These are phyloP conservation scores for Chlamydomonas sp. DNA, from an alignment of 139 green algal genomes.

Conservation along the genomic window DNA sequence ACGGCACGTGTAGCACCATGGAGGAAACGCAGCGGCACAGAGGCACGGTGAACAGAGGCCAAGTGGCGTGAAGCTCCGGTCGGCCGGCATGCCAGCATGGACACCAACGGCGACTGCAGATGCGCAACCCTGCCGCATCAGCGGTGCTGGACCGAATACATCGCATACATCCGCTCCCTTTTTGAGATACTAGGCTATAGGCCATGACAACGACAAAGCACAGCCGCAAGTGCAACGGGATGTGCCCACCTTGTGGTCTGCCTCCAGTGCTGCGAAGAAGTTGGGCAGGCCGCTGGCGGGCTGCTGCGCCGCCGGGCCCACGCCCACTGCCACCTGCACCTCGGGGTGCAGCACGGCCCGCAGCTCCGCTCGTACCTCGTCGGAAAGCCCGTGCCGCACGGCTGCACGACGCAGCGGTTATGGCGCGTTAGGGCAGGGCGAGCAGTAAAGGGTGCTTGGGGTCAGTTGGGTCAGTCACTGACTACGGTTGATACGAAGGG, in stretches of 20 bases:
- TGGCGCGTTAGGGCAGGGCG: not conserved
- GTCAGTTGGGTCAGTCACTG: too few relatives aligned
- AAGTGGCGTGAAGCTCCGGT: not conserved
- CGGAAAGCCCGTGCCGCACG: not conserved
- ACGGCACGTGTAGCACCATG: not conserved
- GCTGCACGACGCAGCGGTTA: not conserved
- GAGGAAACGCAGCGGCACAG: not conserved
- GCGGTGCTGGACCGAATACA: too few relatives aligned
- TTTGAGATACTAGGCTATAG: too few relatives aligned
- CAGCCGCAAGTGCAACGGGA: too few relatives aligned
- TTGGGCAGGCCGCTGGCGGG: not conserved
- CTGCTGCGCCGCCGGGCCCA: not conserved
- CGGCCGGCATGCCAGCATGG: not conserved
- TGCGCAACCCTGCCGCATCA: too few relatives aligned
- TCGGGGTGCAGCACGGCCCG: not conserved
- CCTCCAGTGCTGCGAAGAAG: not conserved
- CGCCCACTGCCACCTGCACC: not conserved
- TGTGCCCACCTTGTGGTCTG: not conserved
- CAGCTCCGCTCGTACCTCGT: not conserved
- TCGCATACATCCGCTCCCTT: too few relatives aligned
- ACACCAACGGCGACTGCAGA: too few relatives aligned
- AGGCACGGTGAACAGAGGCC: not conserved
- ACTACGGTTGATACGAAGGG: too few relatives aligned
- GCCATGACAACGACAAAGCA: too few relatives aligned
- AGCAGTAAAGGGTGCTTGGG: not conserved